A percentile compares a stretch with the other conserved stretches of the same genome.
Conservation (phyloP, 1,284 basidiomycete species). For the Marasmius sp. region DNA sequence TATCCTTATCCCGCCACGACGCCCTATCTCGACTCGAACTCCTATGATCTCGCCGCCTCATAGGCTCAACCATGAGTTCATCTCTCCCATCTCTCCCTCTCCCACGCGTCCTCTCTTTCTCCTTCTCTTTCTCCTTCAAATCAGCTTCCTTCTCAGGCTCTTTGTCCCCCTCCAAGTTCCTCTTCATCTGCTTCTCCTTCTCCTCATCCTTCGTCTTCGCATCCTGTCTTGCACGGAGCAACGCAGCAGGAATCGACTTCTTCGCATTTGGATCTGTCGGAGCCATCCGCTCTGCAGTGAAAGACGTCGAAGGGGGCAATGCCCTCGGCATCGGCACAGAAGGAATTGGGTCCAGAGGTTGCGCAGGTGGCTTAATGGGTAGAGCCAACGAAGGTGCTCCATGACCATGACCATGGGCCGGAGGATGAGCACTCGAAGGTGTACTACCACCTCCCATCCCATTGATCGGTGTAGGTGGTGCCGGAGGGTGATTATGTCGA, state of each 20-base stretch:
- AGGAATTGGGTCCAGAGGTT: background rate
- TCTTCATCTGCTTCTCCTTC: conserved; percentile 7
- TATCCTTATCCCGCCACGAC: conserved; percentile 11
- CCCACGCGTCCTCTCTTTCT: conserved; percentile 2
- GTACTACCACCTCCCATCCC: background rate
- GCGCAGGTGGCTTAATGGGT: background rate
- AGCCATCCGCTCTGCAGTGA: background rate
- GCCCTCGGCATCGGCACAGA: background rate
- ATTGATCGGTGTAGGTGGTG: background rate
- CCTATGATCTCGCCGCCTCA: background rate
- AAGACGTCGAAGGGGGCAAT: background rate
- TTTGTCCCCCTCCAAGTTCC: conserved; percentile 1
- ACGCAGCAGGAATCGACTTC: background rate
- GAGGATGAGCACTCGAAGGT: too few species aligned
- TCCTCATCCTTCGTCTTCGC: background rate
- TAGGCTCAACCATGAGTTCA: background rate
- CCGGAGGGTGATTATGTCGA: background rate
- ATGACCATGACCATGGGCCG: too few species aligned
- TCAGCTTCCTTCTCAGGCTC: conserved; percentile 7
- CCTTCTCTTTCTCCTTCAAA: background rate
- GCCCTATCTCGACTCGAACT: conserved; percentile 9
- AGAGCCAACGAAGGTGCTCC: too few species aligned
- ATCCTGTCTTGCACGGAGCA: background rate
- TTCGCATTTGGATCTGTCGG: background rate
- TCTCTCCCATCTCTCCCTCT: conserved; percentile 9